Base-by-base conservation (phyloP, 2,329 filamentous ascomycete genomes). In the Colletotrichum sp. region DNA sequence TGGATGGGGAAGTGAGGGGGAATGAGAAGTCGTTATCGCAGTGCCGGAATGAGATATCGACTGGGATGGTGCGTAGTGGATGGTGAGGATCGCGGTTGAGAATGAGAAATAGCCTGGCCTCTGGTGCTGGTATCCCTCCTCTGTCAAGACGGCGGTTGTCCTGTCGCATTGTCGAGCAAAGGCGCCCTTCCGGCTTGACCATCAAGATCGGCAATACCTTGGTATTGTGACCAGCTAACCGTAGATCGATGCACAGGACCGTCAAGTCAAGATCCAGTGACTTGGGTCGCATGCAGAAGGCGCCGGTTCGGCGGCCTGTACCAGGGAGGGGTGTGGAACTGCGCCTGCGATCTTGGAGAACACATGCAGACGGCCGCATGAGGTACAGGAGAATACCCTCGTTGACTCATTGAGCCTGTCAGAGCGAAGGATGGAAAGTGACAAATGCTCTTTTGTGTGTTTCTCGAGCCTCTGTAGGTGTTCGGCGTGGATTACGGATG, bases 181-280 rank as follows among this genome's bases (percentile, higher is more conserved):
- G 26, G 36, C 64, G 18, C 34, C 62, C 30, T 21, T 62, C 26
- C n/a, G 18, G 49, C 39, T 16, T 65, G 12, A 18, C 8, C 8
- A 12, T 26, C 62, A 49, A 49, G 34, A 44, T 65, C 34, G 32
- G 9, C 32, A 34, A 65, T n/a, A 36, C 34, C 34, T 36, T 36
- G 2, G 28, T 12, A 63, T 21, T 34, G 34, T 64, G 34, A 24
- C 34, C 13, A 64, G 59, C 21, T 24, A 32, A 32, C 10, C 13
- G 36, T 16, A 26, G 34, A 52, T 52, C 24, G 24, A 68, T 24
- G 30, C 13, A 21, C 30, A 63, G 18, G n/a, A 65, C 26, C 8
- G 71, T 39, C 57, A 7, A 26, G 71, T 39, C 57, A 7, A 26
- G 65, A 69, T 74, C 74, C 70, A 64, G 74, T 76, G 74, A 76